These are phyloP conservation scores for Phytophthora crassamura DNA, from an alignment of 352 stramenopile genomes.

Conservation along the genomic window DNA sequence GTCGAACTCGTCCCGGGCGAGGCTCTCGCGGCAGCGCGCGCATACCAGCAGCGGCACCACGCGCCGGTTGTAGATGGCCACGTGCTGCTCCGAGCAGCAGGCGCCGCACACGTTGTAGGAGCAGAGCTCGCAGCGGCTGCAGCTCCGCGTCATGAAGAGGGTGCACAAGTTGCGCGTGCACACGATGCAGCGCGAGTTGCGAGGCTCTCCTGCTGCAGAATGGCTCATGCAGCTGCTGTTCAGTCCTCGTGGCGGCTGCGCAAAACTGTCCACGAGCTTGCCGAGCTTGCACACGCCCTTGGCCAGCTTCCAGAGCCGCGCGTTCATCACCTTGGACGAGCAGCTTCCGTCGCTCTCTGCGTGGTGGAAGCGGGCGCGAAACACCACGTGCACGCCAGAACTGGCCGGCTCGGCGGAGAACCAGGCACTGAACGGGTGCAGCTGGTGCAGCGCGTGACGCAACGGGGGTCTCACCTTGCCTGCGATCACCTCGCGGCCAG, in stretches of 20 bases:
- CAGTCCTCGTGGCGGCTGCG: not conserved
- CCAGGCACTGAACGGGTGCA: constrained; percentile 33
- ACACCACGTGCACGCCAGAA: constrained; percentile 31
- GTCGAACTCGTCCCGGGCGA: constrained; percentile 40
- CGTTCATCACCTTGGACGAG: constrained; percentile 34
- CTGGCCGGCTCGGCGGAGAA: constrained; percentile 34
- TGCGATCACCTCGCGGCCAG: constrained; percentile 25
- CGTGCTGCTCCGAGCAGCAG: constrained; percentile 38
- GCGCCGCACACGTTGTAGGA: constrained; percentile 38
- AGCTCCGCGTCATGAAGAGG: constrained; percentile 31
- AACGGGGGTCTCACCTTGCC: constrained; percentile 26
- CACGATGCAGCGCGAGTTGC: constrained; percentile 47
- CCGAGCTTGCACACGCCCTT: constrained; percentile 37
- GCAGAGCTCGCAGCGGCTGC: constrained; percentile 36
- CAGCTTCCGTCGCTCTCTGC: constrained; percentile 24
- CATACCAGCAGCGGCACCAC: constrained; percentile 35
- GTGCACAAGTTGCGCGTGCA: constrained; percentile 27
- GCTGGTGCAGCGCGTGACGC: constrained; percentile 27
- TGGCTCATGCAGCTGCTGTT: constrained; percentile 4
- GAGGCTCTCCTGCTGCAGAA: not conserved
- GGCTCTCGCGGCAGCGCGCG: constrained; percentile 35
- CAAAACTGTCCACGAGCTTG: constrained; percentile 20
- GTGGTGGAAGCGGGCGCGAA: constrained; percentile 32
- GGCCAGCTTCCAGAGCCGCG: constrained; percentile 31
- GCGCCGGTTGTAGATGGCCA: constrained; percentile 46